A percentile compares a stretch with the other conserved stretches of the same genome.
Conservation (phyloP, 1,284 basidiomycete genomes). For the Tremellales sp. region DNA sequence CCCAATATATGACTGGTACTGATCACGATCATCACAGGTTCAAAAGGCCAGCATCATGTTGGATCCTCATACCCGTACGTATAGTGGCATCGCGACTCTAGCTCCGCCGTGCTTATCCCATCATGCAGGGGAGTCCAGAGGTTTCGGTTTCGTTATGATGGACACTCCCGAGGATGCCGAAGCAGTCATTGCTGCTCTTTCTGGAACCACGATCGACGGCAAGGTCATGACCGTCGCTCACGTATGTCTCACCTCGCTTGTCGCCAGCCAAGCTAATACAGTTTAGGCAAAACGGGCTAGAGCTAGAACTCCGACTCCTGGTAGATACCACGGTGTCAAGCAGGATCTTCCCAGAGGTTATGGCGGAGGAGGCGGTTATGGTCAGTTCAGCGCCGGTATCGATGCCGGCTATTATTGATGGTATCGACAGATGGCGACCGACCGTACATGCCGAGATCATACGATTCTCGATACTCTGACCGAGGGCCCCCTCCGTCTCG, state of each 20-base stretch:
- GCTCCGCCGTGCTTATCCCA: conserved; percentile 1
- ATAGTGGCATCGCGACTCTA: neutral
- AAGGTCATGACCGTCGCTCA: conserved; percentile 83
- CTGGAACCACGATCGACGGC: conserved; percentile 78
- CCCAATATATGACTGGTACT: neutral
- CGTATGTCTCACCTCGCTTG: conserved; percentile 51
- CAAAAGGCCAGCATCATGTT: conserved; percentile 86
- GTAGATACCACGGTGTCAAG: conserved; percentile 68
- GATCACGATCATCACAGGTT: conserved; percentile 38
- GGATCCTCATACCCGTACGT: conserved; percentile 81
- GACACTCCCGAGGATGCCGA: conserved; percentile 82
- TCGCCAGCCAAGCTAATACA: neutral
- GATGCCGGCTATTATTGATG: neutral
- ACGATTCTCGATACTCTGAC: conserved; percentile 45
- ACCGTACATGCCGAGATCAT: conserved; percentile 47
- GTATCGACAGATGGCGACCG: conserved; percentile 23
- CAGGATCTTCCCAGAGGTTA: conserved; percentile 67
- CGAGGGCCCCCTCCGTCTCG: conserved; percentile 28
- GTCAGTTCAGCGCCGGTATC: conserved; percentile 6
- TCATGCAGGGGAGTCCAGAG: conserved; percentile 68
- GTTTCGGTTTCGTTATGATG: conserved; percentile 98
- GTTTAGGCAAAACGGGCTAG: conserved; percentile 82
- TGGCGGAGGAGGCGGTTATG: conserved; percentile 51
- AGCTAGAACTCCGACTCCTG: conserved; percentile 91
- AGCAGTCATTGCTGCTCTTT: conserved; percentile 76